phyloP scores from a whole-genome alignment of 768 basidiomycete genomes.

The Lactarius vividus region DNA sequence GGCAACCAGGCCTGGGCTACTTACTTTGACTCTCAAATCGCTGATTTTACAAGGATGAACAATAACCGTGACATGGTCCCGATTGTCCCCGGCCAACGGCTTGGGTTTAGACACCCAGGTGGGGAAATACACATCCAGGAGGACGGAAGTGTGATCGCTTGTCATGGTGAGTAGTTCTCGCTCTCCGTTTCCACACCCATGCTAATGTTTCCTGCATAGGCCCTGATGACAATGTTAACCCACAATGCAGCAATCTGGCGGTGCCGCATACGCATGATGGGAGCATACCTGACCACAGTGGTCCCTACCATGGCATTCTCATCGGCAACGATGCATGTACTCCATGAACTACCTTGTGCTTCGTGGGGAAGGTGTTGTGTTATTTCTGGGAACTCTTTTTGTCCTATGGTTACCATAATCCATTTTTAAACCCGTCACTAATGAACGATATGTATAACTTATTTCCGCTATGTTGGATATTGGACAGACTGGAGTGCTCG shows the following conservation, averaged over 20 bases:
- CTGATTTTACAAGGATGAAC: conserved; percentile 25
- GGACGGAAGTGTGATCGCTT: conserved; percentile 13
- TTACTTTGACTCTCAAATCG: conserved; percentile 22
- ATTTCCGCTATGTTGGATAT: no score
- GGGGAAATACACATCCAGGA: conserved; percentile 21
- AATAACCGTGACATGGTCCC: conserved; percentile 23
- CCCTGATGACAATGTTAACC: conserved; percentile 53
- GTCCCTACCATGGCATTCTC: conserved; percentile 52
- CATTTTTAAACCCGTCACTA: no score
- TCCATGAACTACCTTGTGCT: conserved; percentile 8
- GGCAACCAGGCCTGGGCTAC: conserved; percentile 18
- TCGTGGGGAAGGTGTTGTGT: no score
- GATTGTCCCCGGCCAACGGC: conserved; percentile 19
- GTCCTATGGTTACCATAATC: no score
- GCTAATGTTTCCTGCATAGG: conserved; percentile 10
- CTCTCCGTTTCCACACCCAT: background rate
- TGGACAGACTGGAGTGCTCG: no score
- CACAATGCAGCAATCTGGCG: conserved; percentile 50
- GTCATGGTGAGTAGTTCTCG: conserved; percentile 6
- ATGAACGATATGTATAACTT: no score
- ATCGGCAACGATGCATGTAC: conserved; percentile 49
- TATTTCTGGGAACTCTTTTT: background rate
- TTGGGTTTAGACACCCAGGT: conserved; percentile 22
- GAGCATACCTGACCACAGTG: conserved; percentile 51
- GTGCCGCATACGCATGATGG: conserved; percentile 47